These are phyloP conservation scores for Draba incana DNA, from an alignment of 345 rosid genomes.

Conservation along the genomic window DNA sequence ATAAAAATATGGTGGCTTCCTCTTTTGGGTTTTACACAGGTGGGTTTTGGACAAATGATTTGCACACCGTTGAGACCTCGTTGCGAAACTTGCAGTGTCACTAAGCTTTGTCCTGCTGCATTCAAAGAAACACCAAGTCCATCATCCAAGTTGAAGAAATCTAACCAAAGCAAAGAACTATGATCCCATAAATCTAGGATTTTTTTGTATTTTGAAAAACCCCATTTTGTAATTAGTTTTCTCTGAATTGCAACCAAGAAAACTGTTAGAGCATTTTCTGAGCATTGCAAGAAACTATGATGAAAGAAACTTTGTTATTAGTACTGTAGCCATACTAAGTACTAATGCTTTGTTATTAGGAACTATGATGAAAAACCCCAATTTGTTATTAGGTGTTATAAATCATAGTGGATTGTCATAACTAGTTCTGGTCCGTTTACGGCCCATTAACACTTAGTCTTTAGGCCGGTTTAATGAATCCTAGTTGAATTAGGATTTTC, in stretches of 20 bases:
- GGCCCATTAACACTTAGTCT: no score
- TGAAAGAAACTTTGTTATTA: no score
- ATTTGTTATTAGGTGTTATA: no score
- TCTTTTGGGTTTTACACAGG: slow-evolving; percentile 40
- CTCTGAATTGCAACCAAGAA: background rate
- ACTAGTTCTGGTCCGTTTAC: no score
- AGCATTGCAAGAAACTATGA: slow-evolving; percentile 6
- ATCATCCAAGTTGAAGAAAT: slow-evolving; percentile 57
- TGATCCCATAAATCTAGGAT: slow-evolving; percentile 13
- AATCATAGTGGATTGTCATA: no score
- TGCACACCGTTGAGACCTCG: slow-evolving; percentile 88
- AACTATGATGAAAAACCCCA: no score
- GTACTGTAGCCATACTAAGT: no score
- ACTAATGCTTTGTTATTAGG: no score
- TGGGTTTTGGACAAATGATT: slow-evolving; percentile 92
- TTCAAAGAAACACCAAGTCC: slow-evolving; percentile 75
- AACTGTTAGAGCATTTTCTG: background rate
- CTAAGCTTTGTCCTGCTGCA: slow-evolving; percentile 82
- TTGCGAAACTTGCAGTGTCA: slow-evolving; percentile 64
- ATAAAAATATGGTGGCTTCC: background rate
- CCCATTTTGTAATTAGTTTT: slow-evolving; percentile 10
- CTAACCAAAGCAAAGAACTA: slow-evolving; percentile 43
- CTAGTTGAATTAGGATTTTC: no score
- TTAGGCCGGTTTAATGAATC: no score
- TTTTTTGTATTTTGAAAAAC: background rate